Conservation (phyloP, 2,329 filamentous ascomycete species). For the Dothistroma pini region DNA sequence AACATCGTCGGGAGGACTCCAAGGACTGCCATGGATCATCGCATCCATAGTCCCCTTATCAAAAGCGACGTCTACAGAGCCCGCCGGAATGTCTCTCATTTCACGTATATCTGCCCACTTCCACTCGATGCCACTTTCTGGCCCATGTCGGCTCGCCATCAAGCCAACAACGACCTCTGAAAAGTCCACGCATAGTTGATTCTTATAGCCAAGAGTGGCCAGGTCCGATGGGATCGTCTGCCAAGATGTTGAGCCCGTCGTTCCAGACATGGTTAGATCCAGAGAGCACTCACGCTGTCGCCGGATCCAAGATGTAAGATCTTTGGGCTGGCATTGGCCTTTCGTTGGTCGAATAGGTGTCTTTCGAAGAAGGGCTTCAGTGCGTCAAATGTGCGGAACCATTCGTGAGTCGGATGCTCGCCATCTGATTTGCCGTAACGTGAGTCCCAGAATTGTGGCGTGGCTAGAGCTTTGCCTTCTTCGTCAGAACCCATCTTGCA, state of each 20-base stretch:
- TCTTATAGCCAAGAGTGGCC: constrained; percentile 45
- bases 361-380: constrained; percentile 48
- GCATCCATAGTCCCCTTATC: constrained; percentile 36
- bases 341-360: constrained; percentile 40
- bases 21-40: constrained; percentile 34
- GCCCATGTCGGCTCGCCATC: constrained; percentile 48
- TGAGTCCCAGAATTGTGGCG: constrained; percentile 51
- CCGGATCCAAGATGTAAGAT: constrained; percentile 58
- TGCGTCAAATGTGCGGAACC: constrained; percentile 50
- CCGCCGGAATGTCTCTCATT: constrained; percentile 41
- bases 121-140: constrained; percentile 48
- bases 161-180: constrained; percentile 51
- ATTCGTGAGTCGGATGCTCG: constrained; percentile 49
- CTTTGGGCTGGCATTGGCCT: constrained; percentile 35
- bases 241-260: neutral
- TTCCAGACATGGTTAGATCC: neutral
- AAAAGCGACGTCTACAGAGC: constrained; percentile 54
- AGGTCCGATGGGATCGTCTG: constrained; percentile 54
- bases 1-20: constrained; percentile 32
- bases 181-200: constrained; percentile 57
- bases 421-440: constrained; percentile 43
- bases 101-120: constrained; percentile 50
- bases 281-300: constrained; percentile 48
- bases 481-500: constrained; percentile 18
- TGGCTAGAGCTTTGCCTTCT: constrained; percentile 38